Evolutionary conservation across 345 rosid genomes (phyloP).

Genomic region (Firmiana major): DNA sequence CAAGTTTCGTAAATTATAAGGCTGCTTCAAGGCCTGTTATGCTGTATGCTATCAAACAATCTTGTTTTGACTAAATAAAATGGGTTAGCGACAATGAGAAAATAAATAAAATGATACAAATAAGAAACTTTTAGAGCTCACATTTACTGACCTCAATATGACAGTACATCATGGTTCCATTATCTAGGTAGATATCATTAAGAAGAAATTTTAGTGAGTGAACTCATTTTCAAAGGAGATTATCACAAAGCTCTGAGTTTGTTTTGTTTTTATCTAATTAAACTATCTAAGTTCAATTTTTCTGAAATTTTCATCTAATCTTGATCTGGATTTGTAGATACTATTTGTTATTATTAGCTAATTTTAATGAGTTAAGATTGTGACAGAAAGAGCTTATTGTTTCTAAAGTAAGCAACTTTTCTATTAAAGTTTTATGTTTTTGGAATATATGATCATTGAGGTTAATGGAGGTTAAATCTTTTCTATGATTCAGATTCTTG

Average conservation of each 20-base stretch:
- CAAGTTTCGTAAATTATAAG: neutral
- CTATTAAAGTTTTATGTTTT: slow-evolving; percentile 5
- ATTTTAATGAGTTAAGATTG: neutral
- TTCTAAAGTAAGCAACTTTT: neutral
- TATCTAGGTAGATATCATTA: neutral
- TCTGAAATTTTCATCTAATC: neutral
- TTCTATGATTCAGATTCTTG: slow-evolving; percentile 73
- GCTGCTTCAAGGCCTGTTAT: neutral
- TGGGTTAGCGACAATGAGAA: neutral
- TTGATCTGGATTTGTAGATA: neutral
- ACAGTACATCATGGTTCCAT: neutral
- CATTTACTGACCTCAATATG: neutral
- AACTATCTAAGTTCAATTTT: neutral
- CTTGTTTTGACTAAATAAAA: neutral
- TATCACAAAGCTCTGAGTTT: neutral
- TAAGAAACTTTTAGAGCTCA: neutral
- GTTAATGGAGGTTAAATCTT: slow-evolving; percentile 20
- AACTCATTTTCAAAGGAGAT: neutral
- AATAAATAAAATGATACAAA: neutral
- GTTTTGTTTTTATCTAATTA: slow-evolving; percentile 6
- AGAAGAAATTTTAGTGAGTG: neutral
- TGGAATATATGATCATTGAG: slow-evolving; percentile 15
- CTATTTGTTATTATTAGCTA: neutral
- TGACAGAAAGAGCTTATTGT: neutral
- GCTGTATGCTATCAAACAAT: neutral